These are phyloP conservation scores for Sugiyamaella americana DNA, from an alignment of 805 yeast genomes.

Conservation along the genomic window DNA sequence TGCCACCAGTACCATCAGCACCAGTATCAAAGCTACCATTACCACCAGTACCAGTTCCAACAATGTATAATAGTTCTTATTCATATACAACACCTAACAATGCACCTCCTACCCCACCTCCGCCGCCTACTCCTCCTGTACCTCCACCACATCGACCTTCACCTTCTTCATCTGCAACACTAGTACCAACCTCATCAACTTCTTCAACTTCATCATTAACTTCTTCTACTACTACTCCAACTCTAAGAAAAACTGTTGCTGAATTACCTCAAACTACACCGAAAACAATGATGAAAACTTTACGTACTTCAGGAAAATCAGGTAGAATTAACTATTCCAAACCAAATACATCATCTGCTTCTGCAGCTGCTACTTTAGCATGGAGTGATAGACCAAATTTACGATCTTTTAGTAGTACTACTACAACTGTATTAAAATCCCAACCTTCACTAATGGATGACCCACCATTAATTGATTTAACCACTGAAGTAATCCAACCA, in stretches of 20 bases:
- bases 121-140: background rate
- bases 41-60: no score
- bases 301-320: slow-evolving; percentile 19
- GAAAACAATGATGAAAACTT: slow-evolving; percentile 20
- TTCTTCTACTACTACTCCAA: background rate
- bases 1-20: slow-evolving; percentile 9
- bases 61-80: no score
- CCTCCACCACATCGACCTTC: background rate
- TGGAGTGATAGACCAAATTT: slow-evolving; percentile 14
- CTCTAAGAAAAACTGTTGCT: slow-evolving; percentile 5
- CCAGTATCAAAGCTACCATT: slow-evolving; percentile 2
- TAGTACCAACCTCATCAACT: slow-evolving; percentile 6
- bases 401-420: background rate
- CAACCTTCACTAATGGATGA: slow-evolving; percentile 7
- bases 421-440: background rate
- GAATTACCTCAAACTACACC: slow-evolving; percentile 7
- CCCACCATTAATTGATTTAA: slow-evolving; percentile 9
- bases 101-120: background rate
- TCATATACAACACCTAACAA: background rate
- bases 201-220: slow-evolving; percentile 5
- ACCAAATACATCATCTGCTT: slow-evolving; percentile 10
- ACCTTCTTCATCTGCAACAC: slow-evolving; percentile 4
- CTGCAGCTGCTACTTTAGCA: slow-evolving; percentile 23
- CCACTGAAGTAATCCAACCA: slow-evolving; percentile 1
- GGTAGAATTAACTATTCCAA: slow-evolving; percentile 13